phyloP scores from a whole-genome alignment of 2,329 filamentous ascomycete genomes.

The Botryosphaeria dothidea region DNA sequence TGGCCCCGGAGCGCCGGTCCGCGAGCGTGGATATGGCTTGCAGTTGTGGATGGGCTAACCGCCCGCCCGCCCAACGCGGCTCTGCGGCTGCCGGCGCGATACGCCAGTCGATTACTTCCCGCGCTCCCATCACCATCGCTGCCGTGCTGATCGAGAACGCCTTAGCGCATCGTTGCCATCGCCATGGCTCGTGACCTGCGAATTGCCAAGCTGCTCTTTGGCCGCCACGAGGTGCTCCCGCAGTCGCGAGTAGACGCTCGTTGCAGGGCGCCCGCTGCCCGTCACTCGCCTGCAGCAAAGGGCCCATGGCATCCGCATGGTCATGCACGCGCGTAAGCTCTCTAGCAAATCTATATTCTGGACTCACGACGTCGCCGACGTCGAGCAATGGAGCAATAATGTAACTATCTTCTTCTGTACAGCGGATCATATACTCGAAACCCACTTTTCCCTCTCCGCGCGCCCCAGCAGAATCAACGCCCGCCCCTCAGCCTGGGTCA shows the following conservation, averaged over 20 bases:
- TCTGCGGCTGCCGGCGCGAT: conserved; percentile 16
- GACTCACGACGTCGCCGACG: not conserved
- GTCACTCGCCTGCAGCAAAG: not conserved
- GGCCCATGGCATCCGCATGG: not conserved
- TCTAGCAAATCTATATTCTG: not conserved
- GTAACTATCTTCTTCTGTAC: not conserved
- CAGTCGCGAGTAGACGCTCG: not conserved
- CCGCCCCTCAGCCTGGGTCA: not conserved
- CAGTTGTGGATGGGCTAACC: conserved; percentile 13
- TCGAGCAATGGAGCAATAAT: too few relatives aligned
- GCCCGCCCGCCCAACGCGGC: not conserved
- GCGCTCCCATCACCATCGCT: not conserved
- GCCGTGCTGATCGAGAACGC: too few relatives aligned
- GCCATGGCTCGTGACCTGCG: too few relatives aligned
- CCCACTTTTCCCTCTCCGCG: not conserved
- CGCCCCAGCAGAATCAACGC: not conserved
- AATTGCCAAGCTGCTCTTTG: not conserved
- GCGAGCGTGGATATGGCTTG: conserved; percentile 13
- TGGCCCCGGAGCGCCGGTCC: not conserved
- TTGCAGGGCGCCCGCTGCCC: too few relatives aligned
- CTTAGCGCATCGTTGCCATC: too few relatives aligned
- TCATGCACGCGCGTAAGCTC: conserved; percentile 1
- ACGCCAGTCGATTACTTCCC: not conserved
- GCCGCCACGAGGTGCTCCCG: not conserved
- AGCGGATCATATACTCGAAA: not conserved